These are phyloP conservation scores for Umbelopsis isabellina DNA, from an alignment of 192 early-diverging fungal genomes.

Conservation along the genomic window DNA sequence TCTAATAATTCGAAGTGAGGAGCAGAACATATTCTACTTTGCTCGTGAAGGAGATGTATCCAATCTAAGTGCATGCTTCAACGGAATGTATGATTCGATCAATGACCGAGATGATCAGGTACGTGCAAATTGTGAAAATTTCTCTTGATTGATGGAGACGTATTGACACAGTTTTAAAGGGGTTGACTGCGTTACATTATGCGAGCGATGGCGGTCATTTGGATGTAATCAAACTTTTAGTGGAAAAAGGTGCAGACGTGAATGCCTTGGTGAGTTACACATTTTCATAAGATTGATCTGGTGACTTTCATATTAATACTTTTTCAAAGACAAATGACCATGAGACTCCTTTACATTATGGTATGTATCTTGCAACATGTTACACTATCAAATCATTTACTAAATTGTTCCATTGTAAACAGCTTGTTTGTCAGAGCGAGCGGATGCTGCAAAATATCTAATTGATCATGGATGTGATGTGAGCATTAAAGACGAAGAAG, in stretches of 20 bases:
- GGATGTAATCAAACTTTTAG: constrained; percentile 45
- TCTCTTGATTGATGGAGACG: background rate
- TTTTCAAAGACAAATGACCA: constrained; percentile 1
- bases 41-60: constrained; percentile 21
- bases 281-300: background rate
- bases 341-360: constrained; percentile 39
- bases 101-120: constrained; percentile 30
- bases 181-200: constrained; percentile 56
- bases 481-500: constrained; percentile 25
- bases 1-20: background rate
- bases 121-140: background rate
- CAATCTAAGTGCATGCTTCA: constrained; percentile 4
- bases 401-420: background rate
- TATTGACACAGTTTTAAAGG: constrained; percentile 36
- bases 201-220: constrained; percentile 55
- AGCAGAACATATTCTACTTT: constrained; percentile 24
- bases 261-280: constrained; percentile 21
- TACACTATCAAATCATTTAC: background rate
- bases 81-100: background rate
- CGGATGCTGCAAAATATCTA: constrained; percentile 26
- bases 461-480: constrained; percentile 24
- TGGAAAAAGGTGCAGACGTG: constrained; percentile 37
- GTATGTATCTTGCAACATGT: constrained; percentile 1
- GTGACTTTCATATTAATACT: background rate
- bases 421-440: constrained; percentile 41